Conservation (phyloP, 2,329 filamentous ascomycete species). For the Tricladium varicosporioides region DNA sequence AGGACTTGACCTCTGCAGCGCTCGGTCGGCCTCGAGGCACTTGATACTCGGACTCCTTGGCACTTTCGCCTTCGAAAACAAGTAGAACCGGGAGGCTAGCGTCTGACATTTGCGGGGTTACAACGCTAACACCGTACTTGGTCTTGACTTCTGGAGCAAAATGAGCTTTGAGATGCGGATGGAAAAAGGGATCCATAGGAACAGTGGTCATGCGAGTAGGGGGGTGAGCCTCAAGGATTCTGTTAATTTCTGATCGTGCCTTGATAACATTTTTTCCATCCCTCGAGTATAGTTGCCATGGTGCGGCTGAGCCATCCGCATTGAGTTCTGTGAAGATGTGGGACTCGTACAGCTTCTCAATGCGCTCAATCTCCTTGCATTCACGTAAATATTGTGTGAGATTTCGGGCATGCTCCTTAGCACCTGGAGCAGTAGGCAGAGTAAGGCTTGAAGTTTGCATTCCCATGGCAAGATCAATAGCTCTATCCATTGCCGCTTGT, state of each 20-base stretch:
- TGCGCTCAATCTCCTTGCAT: conserved; percentile 74
- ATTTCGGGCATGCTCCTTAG: conserved; percentile 77
- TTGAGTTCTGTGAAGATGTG: conserved; percentile 79
- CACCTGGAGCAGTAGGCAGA: conserved; percentile 70
- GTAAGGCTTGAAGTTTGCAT: conserved; percentile 86
- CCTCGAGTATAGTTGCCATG: conserved; percentile 85
- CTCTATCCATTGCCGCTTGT: conserved; percentile 72
- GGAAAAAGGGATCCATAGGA: conserved; percentile 75
- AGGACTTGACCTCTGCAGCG: conserved; percentile 47
- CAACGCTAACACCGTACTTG: conserved; percentile 69
- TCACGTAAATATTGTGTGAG: conserved; percentile 85
- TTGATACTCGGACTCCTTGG: conserved; percentile 46
- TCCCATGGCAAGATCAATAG: conserved; percentile 82
- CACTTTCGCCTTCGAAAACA: conserved; percentile 68
- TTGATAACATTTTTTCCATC: conserved; percentile 81
- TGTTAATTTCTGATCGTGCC: conserved; percentile 72
- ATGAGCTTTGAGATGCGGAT: conserved; percentile 66
- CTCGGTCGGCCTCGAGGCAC: conserved; percentile 53
- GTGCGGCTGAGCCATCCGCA: conserved; percentile 66
- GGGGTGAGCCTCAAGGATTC: conserved; percentile 70
- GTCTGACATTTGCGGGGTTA: conserved; percentile 66
- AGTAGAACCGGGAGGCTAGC: conserved; percentile 63
- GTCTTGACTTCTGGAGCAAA: conserved; percentile 62
- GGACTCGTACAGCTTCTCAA: conserved; percentile 79
- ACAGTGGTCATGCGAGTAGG: conserved; percentile 68